Base-by-base conservation (phyloP, 1,284 basidiomycete genomes). In the Quambalaria eucalypti region DNA sequence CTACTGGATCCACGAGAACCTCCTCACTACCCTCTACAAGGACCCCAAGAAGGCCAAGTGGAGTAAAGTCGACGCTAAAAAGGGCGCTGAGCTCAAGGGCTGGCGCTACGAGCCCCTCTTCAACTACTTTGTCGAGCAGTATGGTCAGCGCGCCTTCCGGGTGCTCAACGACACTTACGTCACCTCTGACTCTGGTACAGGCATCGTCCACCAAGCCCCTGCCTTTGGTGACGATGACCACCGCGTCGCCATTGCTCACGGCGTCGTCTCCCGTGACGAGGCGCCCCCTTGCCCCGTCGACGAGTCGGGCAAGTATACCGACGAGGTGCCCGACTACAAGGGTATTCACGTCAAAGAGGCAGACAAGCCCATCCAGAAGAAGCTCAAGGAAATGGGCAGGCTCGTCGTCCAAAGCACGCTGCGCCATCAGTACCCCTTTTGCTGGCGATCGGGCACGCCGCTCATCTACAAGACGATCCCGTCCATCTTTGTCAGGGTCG, bases 141-240 rank as follows among this genome's bases (percentile, higher is more conserved):
- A 84, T 76, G 87, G 90, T 76, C 90, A 91, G 76, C 85, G 84
- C 63, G 93, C 90, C 0, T 98, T 96, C 82, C 80, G 87, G 55
- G 89, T 98, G 16, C 77, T 98, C 6, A 82, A 83, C 28, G 95
- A 98, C 76, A 86, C 85, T 0, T 99, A 99, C 74, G 93, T 99
- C 51, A 96, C 90, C 1, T 87, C 86, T 64, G 82, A 85, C 12
- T 89, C 92, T 55, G 93, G 95, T 78, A 99, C 95, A 36, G 93
- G 93, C 76, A 93, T 98, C 70, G 95, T 99, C 49, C 95, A 98
- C 77, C 95, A 99, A 79, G 91, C 95, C 1, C 95, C 95, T 1
- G 92, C 88, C 0, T 98, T 96, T 72, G 95, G 95, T 81, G 95
- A 97, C 73, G 95, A 99, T 70, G 95, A 99, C 83, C 89, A 97